Conservation (phyloP, 441 rosid genomes). For the Erysimum pusillum region DNA sequence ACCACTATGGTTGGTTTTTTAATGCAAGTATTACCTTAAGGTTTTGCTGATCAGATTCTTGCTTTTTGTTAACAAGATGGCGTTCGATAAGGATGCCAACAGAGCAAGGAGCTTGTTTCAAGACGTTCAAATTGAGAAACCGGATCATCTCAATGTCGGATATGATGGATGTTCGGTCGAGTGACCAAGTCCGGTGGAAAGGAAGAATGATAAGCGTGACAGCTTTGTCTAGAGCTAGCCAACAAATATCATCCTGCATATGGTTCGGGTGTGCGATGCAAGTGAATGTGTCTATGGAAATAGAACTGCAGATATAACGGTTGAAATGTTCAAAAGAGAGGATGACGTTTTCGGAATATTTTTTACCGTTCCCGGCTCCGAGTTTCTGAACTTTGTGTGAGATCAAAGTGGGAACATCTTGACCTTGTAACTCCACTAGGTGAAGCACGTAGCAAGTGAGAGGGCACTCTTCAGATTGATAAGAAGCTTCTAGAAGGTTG, state of each 20-base stretch:
- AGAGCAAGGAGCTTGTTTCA: slow-evolving; percentile 69
- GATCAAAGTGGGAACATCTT: slow-evolving; percentile 51
- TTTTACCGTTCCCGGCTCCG: slow-evolving; percentile 18
- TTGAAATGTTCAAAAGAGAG: slow-evolving; percentile 52
- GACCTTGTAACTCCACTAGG: slow-evolving; percentile 55
- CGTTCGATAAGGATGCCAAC: slow-evolving; percentile 60
- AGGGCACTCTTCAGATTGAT: slow-evolving; percentile 47
- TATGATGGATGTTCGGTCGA: slow-evolving; percentile 49
- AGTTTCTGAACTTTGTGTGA: slow-evolving; percentile 55
- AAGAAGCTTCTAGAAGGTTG: slow-evolving; percentile 51
- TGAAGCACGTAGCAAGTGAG: slow-evolving; percentile 53
- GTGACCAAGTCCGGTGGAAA: slow-evolving; percentile 60
- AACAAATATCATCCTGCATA: slow-evolving; percentile 62
- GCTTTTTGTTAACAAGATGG: slow-evolving; percentile 36
- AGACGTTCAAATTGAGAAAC: slow-evolving; percentile 49
- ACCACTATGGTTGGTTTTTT: background rate
- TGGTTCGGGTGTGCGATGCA: slow-evolving; percentile 48
- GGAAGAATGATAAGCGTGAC: slow-evolving; percentile 57
- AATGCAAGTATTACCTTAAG: slow-evolving; percentile 43
- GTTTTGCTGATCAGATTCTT: slow-evolving; percentile 11
- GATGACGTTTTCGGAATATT: slow-evolving; percentile 51
- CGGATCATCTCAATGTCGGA: slow-evolving; percentile 46
- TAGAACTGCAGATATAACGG: slow-evolving; percentile 39
- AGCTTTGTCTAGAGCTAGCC: slow-evolving; percentile 54
- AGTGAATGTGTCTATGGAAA: slow-evolving; percentile 49